A percentile compares a stretch with the other conserved stretches of the same genome.
Conservation (phyloP, 1,284 basidiomycete species). For the Ceratobasidium sp. region DNA sequence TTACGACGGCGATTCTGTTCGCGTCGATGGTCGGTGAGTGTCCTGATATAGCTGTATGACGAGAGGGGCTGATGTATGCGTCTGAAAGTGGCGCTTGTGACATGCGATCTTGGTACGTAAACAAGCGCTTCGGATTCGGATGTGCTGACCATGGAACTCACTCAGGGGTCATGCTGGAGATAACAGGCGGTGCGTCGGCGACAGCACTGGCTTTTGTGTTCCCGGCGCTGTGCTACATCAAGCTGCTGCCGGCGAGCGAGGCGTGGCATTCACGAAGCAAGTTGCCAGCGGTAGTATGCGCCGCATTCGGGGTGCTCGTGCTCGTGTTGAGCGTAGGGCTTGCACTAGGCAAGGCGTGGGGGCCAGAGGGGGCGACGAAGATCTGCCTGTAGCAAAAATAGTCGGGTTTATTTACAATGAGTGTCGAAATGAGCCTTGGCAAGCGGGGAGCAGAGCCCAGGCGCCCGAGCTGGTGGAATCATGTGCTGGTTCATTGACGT, state of each 20-base stretch:
- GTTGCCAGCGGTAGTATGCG: constrained; percentile 78
- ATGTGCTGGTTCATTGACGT: background rate
- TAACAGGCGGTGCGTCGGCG: constrained; percentile 90
- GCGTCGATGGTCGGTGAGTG: constrained; percentile 82
- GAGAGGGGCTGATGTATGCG: too few relatives aligned
- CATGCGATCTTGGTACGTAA: constrained; percentile 85
- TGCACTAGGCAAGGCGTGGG: constrained; percentile 80
- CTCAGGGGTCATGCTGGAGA: constrained; percentile 84
- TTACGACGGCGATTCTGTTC: constrained; percentile 87
- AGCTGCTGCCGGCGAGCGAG: constrained; percentile 67
- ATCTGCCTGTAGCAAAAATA: constrained; percentile 41
- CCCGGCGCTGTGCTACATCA: constrained; percentile 87
- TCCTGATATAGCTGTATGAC: constrained; percentile 29
- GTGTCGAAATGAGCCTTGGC: constrained; percentile 18
- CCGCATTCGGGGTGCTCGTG: constrained; percentile 79
- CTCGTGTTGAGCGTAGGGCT: constrained; percentile 80
- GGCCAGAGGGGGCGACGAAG: constrained; percentile 63
- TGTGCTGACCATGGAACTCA: constrained; percentile 8
- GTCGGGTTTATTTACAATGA: background rate
- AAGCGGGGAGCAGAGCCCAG: background rate
- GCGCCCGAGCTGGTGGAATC: background rate
- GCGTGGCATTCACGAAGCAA: constrained; percentile 76
- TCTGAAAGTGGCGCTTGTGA: constrained; percentile 83
- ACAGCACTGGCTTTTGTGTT: constrained; percentile 96
- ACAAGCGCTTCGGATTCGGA: constrained; percentile 2